These are phyloP conservation scores for Camellia oleifera DNA, from an alignment of 179 eudicot genomes.

Conservation along the genomic window DNA sequence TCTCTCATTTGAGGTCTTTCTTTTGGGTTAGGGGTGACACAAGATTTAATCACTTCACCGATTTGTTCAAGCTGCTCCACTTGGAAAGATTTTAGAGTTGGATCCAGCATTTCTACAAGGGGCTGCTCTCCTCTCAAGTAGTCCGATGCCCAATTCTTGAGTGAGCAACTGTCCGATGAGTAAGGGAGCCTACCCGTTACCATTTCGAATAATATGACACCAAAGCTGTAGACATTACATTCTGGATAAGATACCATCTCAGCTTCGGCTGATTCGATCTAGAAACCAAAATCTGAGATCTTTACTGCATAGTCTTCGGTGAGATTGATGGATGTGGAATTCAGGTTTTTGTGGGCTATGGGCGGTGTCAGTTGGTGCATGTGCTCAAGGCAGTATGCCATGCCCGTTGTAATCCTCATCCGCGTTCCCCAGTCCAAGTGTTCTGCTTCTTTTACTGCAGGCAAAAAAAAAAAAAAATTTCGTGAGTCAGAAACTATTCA, in stretches of 20 bases:
- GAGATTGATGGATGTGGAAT: conserved; percentile 60
- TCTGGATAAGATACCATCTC: conserved; percentile 32
- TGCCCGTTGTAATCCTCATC: conserved; percentile 74
- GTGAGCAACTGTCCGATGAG: conserved; percentile 38
- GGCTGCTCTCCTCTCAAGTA: conserved; percentile 37
- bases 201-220: conserved; percentile 61
- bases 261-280: conserved; percentile 44
- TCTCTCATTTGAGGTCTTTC: conserved; percentile 61
- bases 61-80: conserved; percentile 52
- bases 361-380: conserved; percentile 76
- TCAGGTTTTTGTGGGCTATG: conserved; percentile 56
- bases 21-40: conserved; percentile 48
- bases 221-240: conserved; percentile 64
- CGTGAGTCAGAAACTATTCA: background rate
- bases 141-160: conserved; percentile 66
- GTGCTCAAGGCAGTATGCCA: conserved; percentile 79
- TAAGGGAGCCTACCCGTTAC: conserved; percentile 63
- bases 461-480: background rate
- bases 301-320: conserved; percentile 94
- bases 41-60: conserved; percentile 43
- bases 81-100: conserved; percentile 42
- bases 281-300: conserved; percentile 76
- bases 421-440: conserved; percentile 84
- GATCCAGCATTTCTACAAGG: conserved; percentile 60
- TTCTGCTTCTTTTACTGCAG: conserved; percentile 86